A percentile compares a stretch with the other conserved stretches of the same genome.
phyloP scores from a whole-genome alignment of 345 rosid genomes.

The Trapa bicornis region DNA sequence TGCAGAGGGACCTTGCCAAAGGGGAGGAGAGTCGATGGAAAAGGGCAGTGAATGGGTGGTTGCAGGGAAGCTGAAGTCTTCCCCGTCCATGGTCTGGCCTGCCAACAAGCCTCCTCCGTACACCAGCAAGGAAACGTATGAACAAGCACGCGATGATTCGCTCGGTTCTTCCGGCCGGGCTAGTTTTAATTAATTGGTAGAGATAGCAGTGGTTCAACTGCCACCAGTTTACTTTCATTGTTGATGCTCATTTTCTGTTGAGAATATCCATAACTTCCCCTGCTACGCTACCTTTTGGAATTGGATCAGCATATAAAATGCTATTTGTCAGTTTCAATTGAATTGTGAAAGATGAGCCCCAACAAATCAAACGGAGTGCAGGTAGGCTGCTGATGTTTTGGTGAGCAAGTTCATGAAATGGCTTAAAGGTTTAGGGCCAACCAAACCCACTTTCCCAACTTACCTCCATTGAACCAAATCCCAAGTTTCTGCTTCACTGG shows the following conservation, averaged over 20 bases:
- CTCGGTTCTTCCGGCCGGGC: neutral
- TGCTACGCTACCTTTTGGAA: neutral
- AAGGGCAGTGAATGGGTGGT: constrained; percentile 14
- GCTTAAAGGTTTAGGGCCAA: no score
- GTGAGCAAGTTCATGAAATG: neutral
- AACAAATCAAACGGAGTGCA: neutral
- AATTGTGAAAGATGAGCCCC: neutral
- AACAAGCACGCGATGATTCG: no score
- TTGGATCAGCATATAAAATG: no score
- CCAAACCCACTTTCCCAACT: no score
- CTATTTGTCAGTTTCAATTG: no score
- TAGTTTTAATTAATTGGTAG: neutral
- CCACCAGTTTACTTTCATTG: constrained; percentile 18
- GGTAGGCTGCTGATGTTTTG: neutral
- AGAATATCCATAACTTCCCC: neutral
- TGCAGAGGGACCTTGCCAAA: constrained; percentile 42
- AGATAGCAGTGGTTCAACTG: constrained; percentile 30
- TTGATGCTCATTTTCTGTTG: neutral
- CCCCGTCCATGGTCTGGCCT: constrained; percentile 14
- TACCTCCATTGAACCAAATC: no score
- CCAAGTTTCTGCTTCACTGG: no score
- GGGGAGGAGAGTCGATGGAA: constrained; percentile 54
- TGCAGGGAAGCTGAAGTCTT: constrained; percentile 68
- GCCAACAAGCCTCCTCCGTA: neutral
- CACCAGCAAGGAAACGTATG: no score